These are phyloP conservation scores for Tubosaeta sp. DNA, from an alignment of 768 basidiomycete species.

Conservation along the genomic window DNA sequence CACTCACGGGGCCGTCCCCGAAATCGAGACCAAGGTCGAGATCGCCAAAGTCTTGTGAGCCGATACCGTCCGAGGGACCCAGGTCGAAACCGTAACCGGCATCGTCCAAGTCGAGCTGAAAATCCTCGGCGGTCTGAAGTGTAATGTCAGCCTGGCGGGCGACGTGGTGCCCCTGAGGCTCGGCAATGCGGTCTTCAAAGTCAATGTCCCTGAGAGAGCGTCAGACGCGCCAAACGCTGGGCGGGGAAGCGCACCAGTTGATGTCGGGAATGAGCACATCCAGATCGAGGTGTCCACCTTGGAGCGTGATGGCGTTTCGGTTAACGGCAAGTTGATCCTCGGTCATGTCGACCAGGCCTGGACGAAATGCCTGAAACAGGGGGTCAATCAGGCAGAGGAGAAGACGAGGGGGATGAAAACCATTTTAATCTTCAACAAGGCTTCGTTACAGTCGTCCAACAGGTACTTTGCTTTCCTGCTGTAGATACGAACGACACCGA, in stretches of 20 bases:
- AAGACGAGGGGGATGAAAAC: conserved; percentile 35
- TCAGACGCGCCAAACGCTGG: conserved; percentile 3
- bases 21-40: conserved; percentile 77
- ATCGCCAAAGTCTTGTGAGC: conserved; percentile 74
- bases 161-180: conserved; percentile 72
- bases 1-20: conserved; percentile 51
- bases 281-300: conserved; percentile 71
- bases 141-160: conserved; percentile 88
- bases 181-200: conserved; percentile 60
- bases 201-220: conserved; percentile 63
- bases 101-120: conserved; percentile 59
- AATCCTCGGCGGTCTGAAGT: conserved; percentile 71
- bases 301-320: conserved; percentile 84
- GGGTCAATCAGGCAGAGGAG: background rate
- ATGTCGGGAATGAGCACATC: conserved; percentile 77
- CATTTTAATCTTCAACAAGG: conserved; percentile 92
- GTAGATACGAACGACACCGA: conserved; percentile 97
- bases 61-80: conserved; percentile 77
- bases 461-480: conserved; percentile 97
- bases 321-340: conserved; percentile 88
- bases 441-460: conserved; percentile 96
- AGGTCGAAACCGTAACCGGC: conserved; percentile 68
- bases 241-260: conserved; percentile 55
- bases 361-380: conserved; percentile 75
- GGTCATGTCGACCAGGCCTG: conserved; percentile 93